Evolutionary conservation across 345 rosid species (phyloP), one percentile per base, ranked within the genome.

Genomic region (Rhizophora mangle): DNA sequence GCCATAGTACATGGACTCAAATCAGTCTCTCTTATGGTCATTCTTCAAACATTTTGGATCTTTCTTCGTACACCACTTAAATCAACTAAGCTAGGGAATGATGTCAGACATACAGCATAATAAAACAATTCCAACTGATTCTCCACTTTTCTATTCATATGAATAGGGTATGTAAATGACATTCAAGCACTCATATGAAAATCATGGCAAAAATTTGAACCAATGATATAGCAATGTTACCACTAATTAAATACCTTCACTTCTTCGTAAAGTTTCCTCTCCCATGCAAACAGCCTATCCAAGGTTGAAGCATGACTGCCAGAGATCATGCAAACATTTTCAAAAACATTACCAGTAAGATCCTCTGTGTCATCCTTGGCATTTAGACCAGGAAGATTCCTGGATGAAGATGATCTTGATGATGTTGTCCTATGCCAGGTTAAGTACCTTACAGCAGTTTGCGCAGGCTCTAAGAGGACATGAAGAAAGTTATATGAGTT

Each of bases 361-460:
- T 87, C 96, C 81, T 87, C 98, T 36, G 70, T 62, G 46, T 86
- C 91, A 65, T 86, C 93, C 65, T 80, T 85, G 6, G 71, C 53
- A 71, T 89, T 86, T 77, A 78, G 21, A 61, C 92, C 93, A 6
- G 82, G 74, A 79, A 80, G 89, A 84, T 86, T 85, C 82, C 87
- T 80, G 11, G 96, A 88, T 27, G 98, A 84, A 72, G 90, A 82
- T 69, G 98, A 92, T 67, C 82, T 88, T 60, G 93, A 87, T 0
- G 99, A 92, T 74, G 81, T 79, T 18, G 97, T 95, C 83, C 98
- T 85, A 77, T 90, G 92, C 99, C 99, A 95, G 67, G 97, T 90
- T 67, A 95, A 75, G 82, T 83, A 95, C 78, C 90, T 90, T 52
- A 76, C 57, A 3, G 71, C 70, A 80, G 81, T 80, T 82, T 87